Evolutionary conservation across 805 yeast species (phyloP).

Genomic region (Saturnispora diversa): DNA sequence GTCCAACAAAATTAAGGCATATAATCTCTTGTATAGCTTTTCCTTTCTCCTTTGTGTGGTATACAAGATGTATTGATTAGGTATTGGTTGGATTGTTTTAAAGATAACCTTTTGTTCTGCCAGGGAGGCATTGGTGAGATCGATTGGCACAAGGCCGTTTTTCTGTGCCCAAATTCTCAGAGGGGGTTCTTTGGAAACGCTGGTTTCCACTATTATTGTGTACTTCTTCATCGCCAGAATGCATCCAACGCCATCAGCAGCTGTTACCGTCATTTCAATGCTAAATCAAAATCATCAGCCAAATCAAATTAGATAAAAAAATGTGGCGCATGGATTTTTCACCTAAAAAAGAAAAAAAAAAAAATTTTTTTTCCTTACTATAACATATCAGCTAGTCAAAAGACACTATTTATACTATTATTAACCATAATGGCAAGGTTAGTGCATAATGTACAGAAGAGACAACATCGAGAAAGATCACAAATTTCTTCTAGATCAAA

Average conservation of each 20-base stretch:
- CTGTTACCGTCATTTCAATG: not conserved
- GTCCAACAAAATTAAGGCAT: slow-evolving; percentile 1
- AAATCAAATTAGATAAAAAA: too few relatives aligned
- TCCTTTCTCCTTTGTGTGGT: not conserved
- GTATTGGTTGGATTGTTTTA: not conserved
- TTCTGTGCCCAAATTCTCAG: slow-evolving; percentile 3
- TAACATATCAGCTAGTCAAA: too few relatives aligned
- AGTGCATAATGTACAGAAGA: slow-evolving; percentile 88
- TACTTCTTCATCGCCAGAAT: not conserved
- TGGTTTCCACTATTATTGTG: not conserved
- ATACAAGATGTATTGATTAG: slow-evolving; percentile 2
- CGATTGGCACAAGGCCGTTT: not conserved
- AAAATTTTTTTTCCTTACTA: not conserved
- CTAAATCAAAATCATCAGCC: too few relatives aligned
- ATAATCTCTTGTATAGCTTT: slow-evolving; percentile 1
- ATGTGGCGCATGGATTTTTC: slow-evolving; percentile 1
- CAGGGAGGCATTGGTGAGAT: not conserved
- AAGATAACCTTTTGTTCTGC: slow-evolving; percentile 5
- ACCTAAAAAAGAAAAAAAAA: too few relatives aligned
- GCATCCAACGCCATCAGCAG: slow-evolving; percentile 1
- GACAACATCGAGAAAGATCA: slow-evolving; percentile 90
- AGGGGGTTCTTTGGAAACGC: not conserved
- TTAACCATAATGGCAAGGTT: slow-evolving; percentile 52
- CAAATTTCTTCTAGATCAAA: slow-evolving; percentile 69
- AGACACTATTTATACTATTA: not conserved